These are phyloP conservation scores for Backusella circina DNA, from an alignment of 192 early-diverging fungal species.

Conservation along the genomic window DNA sequence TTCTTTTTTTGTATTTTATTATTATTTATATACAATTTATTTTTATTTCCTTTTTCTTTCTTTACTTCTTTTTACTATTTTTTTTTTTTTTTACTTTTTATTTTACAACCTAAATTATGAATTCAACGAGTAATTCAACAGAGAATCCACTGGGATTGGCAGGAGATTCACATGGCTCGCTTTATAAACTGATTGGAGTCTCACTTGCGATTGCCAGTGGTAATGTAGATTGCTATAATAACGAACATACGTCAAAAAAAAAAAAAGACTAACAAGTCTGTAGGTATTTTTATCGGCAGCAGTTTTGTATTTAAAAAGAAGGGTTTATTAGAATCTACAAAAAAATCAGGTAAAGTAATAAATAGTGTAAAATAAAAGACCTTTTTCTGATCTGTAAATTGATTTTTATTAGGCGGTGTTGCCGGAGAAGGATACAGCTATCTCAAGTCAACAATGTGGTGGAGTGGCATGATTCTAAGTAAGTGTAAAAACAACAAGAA, in stretches of 20 bases:
- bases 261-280: not conserved
- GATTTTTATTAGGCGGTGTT: constrained; percentile 26
- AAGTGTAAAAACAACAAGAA: constrained; percentile 14
- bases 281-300: constrained; percentile 82
- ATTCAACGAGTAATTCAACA: constrained; percentile 1
- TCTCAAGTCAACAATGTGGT: constrained; percentile 50
- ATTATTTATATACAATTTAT: not conserved
- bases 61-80: not conserved
- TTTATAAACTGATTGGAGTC: constrained; percentile 71
- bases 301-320: constrained; percentile 96
- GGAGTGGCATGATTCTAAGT: constrained; percentile 58
- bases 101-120: not conserved
- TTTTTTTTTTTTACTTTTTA: not conserved
- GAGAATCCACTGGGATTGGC: not conserved
- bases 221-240: not conserved
- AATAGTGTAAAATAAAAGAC: not conserved
- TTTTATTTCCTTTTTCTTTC: not conserved
- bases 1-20: not conserved
- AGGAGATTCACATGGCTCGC: constrained; percentile 10
- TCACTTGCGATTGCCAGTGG: constrained; percentile 68
- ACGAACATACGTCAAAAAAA: not conserved
- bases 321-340: constrained; percentile 79
- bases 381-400: not conserved
- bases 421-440: constrained; percentile 55
- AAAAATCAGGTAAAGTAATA: constrained; percentile 38